These are phyloP conservation scores for Parastagonospora avenae DNA, from an alignment of 2,329 filamentous ascomycete species.

Conservation along the genomic window DNA sequence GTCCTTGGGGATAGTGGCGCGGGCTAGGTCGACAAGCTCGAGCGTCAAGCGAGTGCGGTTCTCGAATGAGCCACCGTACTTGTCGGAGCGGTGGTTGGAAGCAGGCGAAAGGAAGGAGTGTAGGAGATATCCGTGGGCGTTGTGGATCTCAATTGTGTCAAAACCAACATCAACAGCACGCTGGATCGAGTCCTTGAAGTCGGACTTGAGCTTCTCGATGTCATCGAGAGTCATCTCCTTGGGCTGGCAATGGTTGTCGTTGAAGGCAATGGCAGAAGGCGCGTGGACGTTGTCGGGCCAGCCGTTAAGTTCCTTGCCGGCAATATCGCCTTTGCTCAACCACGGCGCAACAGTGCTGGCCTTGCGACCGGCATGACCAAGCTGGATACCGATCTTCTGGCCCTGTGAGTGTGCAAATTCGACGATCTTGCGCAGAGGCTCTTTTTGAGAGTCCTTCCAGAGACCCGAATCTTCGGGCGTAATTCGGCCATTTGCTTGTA, in stretches of 20 bases:
- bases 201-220: constrained; percentile 67
- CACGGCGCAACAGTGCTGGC: constrained; percentile 67
- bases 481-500: constrained; percentile 79
- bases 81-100: constrained; percentile 70
- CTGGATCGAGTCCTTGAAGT: constrained; percentile 67
- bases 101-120: constrained; percentile 72
- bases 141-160: constrained; percentile 81
- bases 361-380: constrained; percentile 77
- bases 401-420: constrained; percentile 82
- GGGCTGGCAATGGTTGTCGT: constrained; percentile 64
- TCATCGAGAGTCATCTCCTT: constrained; percentile 71
- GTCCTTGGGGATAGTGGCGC: constrained; percentile 65
- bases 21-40: constrained; percentile 68
- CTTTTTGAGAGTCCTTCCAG: constrained; percentile 84
- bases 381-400: constrained; percentile 78
- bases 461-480: constrained; percentile 79
- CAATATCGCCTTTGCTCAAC: constrained; percentile 62
- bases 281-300: constrained; percentile 61
- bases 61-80: constrained; percentile 72
- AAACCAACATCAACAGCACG: constrained; percentile 64
- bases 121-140: constrained; percentile 78
- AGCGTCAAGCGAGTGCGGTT: constrained; percentile 72
- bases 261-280: constrained; percentile 66
- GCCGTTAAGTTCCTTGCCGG: constrained; percentile 60
- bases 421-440: constrained; percentile 69